These are phyloP conservation scores for Anthostomella pinea DNA, from an alignment of 2,329 filamentous ascomycete species.

Conservation along the genomic window DNA sequence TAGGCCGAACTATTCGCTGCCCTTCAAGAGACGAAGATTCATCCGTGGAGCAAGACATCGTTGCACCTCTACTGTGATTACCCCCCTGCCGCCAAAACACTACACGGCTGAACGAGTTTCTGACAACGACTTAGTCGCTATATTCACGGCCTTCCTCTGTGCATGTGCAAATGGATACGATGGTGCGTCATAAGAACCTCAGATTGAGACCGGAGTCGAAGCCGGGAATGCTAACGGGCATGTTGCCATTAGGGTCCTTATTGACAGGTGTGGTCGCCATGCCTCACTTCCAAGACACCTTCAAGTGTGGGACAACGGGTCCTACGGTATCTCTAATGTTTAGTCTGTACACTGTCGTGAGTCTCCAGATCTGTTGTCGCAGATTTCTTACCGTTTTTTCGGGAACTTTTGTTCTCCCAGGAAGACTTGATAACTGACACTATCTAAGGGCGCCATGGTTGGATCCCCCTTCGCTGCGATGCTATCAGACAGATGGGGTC, in stretches of 20 bases:
- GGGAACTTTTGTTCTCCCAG: too few species aligned
- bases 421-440: not conserved
- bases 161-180: constrained; percentile 49
- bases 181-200: constrained; percentile 22
- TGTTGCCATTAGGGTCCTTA: constrained; percentile 34
- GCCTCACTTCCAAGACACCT: constrained; percentile 39
- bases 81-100: not conserved
- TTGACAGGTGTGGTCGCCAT: constrained; percentile 45
- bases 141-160: constrained; percentile 45
- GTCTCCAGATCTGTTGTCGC: constrained; percentile 6
- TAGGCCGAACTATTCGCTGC: constrained; percentile 48
- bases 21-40: constrained; percentile 43
- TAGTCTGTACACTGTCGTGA: constrained; percentile 48
- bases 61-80: constrained; percentile 39
- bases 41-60: constrained; percentile 40
- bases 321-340: constrained; percentile 40
- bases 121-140: constrained; percentile 36
- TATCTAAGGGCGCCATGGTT: constrained; percentile 43
- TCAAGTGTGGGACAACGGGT: constrained; percentile 38
- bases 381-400: too few species aligned
- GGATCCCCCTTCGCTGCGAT: constrained; percentile 41
- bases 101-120: constrained; percentile 1
- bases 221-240: constrained; percentile 10
- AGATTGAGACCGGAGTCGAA: not conserved
- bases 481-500: constrained; percentile 43